These are phyloP conservation scores for Gryganskiella cystojenkinii DNA, from an alignment of 192 early-diverging fungal genomes.

Conservation along the genomic window DNA sequence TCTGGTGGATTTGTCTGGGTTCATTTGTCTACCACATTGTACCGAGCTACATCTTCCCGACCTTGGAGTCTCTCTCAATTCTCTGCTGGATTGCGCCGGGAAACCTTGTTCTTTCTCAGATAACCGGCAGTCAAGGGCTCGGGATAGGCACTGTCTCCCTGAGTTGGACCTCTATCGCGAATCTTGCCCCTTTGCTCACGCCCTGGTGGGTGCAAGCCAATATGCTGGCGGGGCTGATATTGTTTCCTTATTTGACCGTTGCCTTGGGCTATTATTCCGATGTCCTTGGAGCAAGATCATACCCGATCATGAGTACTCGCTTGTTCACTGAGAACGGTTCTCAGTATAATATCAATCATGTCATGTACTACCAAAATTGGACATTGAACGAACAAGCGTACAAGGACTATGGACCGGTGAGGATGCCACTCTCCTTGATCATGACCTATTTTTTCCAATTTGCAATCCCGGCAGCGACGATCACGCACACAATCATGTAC, in stretches of 20 bases:
- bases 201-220: slow-evolving; percentile 59
- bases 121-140: slow-evolving; percentile 55
- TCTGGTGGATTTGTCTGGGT: slow-evolving; percentile 59
- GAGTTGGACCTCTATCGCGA: slow-evolving; percentile 67
- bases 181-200: slow-evolving; percentile 53
- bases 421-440: slow-evolving; percentile 55
- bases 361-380: slow-evolving; percentile 36
- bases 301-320: slow-evolving; percentile 48
- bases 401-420: slow-evolving; percentile 54
- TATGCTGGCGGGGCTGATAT: slow-evolving; percentile 56
- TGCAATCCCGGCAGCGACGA: slow-evolving; percentile 58
- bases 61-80: slow-evolving; percentile 56
- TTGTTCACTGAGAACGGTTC: slow-evolving; percentile 49
- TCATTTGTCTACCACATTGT: slow-evolving; percentile 68
- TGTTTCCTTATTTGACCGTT: slow-evolving; percentile 59
- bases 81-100: slow-evolving; percentile 59
- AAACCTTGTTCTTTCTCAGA: slow-evolving; percentile 49
- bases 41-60: slow-evolving; percentile 62
- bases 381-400: slow-evolving; percentile 48
- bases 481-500: slow-evolving; percentile 69
- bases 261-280: slow-evolving; percentile 60
- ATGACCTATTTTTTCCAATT: slow-evolving; percentile 61
- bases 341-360: slow-evolving; percentile 29
- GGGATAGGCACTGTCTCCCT: slow-evolving; percentile 66
- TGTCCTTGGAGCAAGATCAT: slow-evolving; percentile 52